Conservation (phyloP, 2,329 filamentous ascomycete genomes). For the Camptophora hylomeconis region DNA sequence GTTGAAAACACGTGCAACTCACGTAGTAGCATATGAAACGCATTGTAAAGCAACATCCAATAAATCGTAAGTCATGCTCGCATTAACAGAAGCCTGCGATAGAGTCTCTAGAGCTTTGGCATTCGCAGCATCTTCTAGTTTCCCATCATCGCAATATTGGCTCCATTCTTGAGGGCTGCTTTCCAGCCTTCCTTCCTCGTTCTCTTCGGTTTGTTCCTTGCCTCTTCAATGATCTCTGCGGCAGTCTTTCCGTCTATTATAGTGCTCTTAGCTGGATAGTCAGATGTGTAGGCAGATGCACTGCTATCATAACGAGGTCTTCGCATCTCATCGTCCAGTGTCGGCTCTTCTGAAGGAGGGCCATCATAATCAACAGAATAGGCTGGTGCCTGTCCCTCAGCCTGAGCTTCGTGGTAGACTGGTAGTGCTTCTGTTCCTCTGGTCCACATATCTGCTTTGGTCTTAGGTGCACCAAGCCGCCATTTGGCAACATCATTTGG, state of each 20-base stretch:
- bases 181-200: constrained; percentile 9
- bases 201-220: constrained; percentile 3
- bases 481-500: constrained; percentile 14
- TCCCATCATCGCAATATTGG: constrained; percentile 6
- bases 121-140: no score
- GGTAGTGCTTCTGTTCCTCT: constrained; percentile 10
- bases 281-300: no score
- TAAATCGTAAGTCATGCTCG: no score
- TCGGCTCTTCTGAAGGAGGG: neutral
- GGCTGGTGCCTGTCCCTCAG: constrained; percentile 5
- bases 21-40: no score
- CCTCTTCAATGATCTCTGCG: constrained; percentile 10
- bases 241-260: constrained; percentile 10
- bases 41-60: no score
- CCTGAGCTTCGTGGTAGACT: constrained; percentile 10
- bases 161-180: constrained; percentile 6
- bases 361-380: constrained; percentile 6
- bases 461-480: constrained; percentile 11
- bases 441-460: constrained; percentile 12
- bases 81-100: no score
- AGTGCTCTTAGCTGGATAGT: neutral
- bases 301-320: neutral
- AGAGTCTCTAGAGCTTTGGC: no score
- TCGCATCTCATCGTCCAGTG: no score
- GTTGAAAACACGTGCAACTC: no score